Evolutionary conservation across 2,329 filamentous ascomycete genomes (phyloP).

Genomic region (Ciborinia camelliae): DNA sequence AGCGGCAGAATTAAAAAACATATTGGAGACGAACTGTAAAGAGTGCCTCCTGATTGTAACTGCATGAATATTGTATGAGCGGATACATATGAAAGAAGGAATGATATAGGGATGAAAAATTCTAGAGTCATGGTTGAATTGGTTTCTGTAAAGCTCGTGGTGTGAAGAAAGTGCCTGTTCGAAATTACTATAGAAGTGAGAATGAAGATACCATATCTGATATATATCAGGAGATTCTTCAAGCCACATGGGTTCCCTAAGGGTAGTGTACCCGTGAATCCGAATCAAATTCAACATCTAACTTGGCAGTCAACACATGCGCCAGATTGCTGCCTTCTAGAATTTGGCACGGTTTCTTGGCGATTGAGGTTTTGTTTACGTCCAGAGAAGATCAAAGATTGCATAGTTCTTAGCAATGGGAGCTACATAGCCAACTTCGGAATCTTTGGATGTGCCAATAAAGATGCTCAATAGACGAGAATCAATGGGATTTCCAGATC

Average conservation of each 20-base stretch:
- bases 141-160: not conserved
- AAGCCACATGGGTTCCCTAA: not conserved
- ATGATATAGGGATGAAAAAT: not conserved
- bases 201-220: not conserved
- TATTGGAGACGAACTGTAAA: constrained; percentile 9
- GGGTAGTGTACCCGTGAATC: not conserved
- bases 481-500: no score
- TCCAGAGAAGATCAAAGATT: not conserved
- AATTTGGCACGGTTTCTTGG: not conserved
- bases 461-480: not conserved
- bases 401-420: not conserved
- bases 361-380: not conserved
- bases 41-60: constrained; percentile 12
- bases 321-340: not conserved
- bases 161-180: no score
- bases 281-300: not conserved
- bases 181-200: not conserved
- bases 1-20: not conserved
- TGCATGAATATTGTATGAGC: constrained; percentile 19
- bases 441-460: not conserved
- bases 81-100: not conserved
- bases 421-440: not conserved
- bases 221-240: not conserved
- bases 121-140: constrained; percentile 15
- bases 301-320: not conserved